Base-by-base conservation (phyloP, 108 stramenopile species). In the Discostella pseudostelligera region DNA sequence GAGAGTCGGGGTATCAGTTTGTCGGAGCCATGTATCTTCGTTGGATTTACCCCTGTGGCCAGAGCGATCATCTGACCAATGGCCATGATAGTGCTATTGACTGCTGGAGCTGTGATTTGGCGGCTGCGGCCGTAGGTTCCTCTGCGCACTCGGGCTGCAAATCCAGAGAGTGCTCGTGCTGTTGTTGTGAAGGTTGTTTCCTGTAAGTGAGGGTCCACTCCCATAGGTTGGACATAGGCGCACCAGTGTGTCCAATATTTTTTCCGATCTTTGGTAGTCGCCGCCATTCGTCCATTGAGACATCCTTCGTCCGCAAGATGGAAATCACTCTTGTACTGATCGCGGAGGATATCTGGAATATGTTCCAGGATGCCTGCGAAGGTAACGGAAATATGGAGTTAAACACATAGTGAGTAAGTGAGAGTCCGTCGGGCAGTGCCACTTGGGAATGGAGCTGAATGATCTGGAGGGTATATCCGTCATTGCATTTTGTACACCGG, bases 401-500 rank as follows among this genome's bases (percentile, higher is more conserved):
- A 16, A 22, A 22, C 47, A 22, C 47, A 48, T 17, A 0, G 51
- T 37, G 5, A 65, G 51, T 37, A 65, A 28, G 1, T 65, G 46
- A 8, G 17, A 17, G 6, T 65, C n/a, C 17, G 51, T 54, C 37
- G 21, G 39, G 51, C 32, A 65, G 20, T 40, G 39, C 64, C 64
- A 54, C 19, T 51, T 1, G 8, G 64, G 51, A 0, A 39, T 14
- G 35, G 46, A 48, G n/a, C 64, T 49, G 51, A 65, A 65, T 5
- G 64, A 65, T 0, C 64, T 26, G 28, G 64, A 65, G 0, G 64
- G 64, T 8, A 65, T 65, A 7, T 65, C 64, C 0, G 64, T 42
- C 21, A 65, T 37, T 0, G 64, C 35, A 14, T 65, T 48, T 8
- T 48, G 7, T 22, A 26, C 37, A 0, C 64, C 64, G 8, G 29